Base-by-base conservation (phyloP, 805 yeast species). In the Metschnikowia kunwiensis region DNA sequence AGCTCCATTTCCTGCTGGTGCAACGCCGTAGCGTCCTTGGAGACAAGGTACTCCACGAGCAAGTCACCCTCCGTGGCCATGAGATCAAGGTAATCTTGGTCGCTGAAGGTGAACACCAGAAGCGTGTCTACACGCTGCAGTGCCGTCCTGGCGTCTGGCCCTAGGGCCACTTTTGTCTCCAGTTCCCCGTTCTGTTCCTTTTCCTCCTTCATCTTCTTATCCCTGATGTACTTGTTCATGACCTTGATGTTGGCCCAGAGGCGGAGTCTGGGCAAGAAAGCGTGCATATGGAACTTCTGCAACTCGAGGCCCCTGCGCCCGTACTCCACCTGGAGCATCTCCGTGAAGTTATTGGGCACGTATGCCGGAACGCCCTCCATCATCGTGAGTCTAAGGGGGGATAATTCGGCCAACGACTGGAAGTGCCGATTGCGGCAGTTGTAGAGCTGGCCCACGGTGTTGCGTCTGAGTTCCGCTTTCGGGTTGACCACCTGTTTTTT, bases 351-450 rank as follows among this genome's bases (percentile, higher is more conserved):
- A 24, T 63, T 52, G 1, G 87, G 87, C 9, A 81, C 60, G 41
- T 77, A 70, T 3, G 78, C 74, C 17, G 73, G 68, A 8, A 75
- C 70, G 25, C 77, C 78, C 50, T 73, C 78, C 36, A 68, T 63
- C 21, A 55, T 40, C 0, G 75, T 62, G 44, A 63, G 61, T 33
- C 65, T 51, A 28, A 73, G 47, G 16, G 77, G 77, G 32, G 65
- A 59, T 21, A 73, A 46, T 38, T 71, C 75, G 7, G 36, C 26
- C 14, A 62, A 47, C 19, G 46, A 35, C 19, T 50, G 34, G 34
- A 65, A 66, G 45, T 67, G 72, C 40, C 56, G 53, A 46, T 67
- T 66, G 27, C 64, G 44, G 53, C 72, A 67, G 42, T 66, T 64
- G 49, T 63, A 67, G 8, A 54, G 51, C 23, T 59, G 42, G 12